These are phyloP conservation scores for Vitis rotundifolia DNA, from an alignment of 164 flowering plant species.

Conservation along the genomic window DNA sequence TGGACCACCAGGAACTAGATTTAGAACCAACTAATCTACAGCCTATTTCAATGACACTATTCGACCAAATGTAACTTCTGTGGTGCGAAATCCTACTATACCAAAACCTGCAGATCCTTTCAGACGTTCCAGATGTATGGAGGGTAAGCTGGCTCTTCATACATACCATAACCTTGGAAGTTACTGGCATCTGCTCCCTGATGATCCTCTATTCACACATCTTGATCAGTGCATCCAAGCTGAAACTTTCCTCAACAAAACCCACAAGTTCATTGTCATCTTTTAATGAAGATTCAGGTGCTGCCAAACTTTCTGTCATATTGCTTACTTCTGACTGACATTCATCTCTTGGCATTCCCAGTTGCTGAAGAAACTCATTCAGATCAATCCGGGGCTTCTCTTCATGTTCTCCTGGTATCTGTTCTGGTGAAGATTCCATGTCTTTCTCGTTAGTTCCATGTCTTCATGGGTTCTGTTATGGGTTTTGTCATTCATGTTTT, in stretches of 20 bases:
- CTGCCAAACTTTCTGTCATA: constrained; percentile 9
- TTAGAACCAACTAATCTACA: not conserved
- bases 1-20: not conserved
- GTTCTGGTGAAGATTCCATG: constrained; percentile 23
- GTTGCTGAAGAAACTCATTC: constrained; percentile 83
- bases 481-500: constrained; percentile 3
- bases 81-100: not conserved
- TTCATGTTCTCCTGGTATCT: constrained; percentile 11
- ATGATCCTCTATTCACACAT: constrained; percentile 39
- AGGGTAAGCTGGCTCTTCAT: constrained; percentile 52
- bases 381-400: constrained; percentile 92
- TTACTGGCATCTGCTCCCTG: constrained; percentile 25
- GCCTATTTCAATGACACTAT: not conserved
- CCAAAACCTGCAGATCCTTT: constrained; percentile 9
- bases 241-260: constrained; percentile 36
- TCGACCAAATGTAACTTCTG: not conserved
- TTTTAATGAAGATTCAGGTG: constrained; percentile 26
- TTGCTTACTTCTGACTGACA: constrained; percentile 23
- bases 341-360: constrained; percentile 71
- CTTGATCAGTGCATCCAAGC: constrained; percentile 72
- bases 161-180: constrained; percentile 38
- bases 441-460: constrained; percentile 16
- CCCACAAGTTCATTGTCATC: constrained; percentile 26
- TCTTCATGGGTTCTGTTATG: not conserved
- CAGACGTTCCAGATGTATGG: constrained; percentile 66